Evolutionary conservation across 2,329 filamentous ascomycete species (phyloP), one percentile per base, ranked within the genome.

Genomic region (Colletotrichum sp.): DNA sequence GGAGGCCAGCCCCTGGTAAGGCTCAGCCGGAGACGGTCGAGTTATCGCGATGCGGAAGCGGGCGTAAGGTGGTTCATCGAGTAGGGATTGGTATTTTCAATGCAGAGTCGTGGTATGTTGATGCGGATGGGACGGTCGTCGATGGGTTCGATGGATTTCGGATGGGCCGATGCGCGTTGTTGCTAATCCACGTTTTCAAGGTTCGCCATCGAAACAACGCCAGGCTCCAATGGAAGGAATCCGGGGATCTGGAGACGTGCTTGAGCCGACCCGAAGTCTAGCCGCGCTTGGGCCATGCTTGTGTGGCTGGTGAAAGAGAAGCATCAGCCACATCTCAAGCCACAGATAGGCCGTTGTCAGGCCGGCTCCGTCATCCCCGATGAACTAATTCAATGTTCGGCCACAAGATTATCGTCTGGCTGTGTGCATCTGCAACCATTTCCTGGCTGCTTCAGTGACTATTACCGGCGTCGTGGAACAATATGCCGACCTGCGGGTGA

Each of bases 1-100:
- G 59, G 64, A 74, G 72, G 72, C 65, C 58, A 65, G 64, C 70
- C 72, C 72, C 72, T 74, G 72, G 64, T 62, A 62, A 72, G 72
- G 69, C 72, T 74, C 38, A 74, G 64, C 63, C 70, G 72, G 63
- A 33, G 59, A 65, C 58, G 65, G 59, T 47, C 27, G 58, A 66
- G 36, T 73, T 73, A 73, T 69, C 27, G 61, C 31, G 64, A 61
- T 47, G 57, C 12, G 33, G 12, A 27, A 33, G 64, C 34, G 59
- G 54, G 65, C 72, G 73, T 69, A 47, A n/a, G 70, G 38, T 16
- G 18, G 12, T 38, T 13, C 61, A n/a, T 62, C 18, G 36, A 12
- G 2, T 2, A 21, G 31, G 8, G 1, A 3, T 24, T 18, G 3
- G 9, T n/a, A 2, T 6, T 65, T 15, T 5, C 11, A 16, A 18